Evolutionary conservation across 2,329 filamentous ascomycete species (phyloP), one percentile per base, ranked within the genome.

Genomic region (Coleophoma crateriformis): DNA sequence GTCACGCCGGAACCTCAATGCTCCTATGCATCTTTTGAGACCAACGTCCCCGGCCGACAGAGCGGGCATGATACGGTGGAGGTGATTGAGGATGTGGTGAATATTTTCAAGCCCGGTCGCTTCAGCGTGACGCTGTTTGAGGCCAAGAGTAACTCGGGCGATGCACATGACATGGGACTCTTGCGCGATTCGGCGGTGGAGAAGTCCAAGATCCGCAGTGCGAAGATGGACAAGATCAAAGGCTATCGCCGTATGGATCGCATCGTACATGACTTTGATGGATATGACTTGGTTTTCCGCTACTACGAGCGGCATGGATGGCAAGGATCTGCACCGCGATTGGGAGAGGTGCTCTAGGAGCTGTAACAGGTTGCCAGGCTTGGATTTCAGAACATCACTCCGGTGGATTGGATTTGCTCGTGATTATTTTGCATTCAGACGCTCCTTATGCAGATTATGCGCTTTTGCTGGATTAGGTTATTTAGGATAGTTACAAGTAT

Each of bases 111-210:
- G 67, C 94, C 94, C 0, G 92, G 92, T n/a, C 87, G 92, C 48
- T 99, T 99, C 77, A 96, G 88, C 62, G 89, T 99, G 50, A 99
- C 94, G 1, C 77, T 97, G 14, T 99, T 99, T 62, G 92, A 99
- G 71, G 88, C 90, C 48, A 96, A 95, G 75, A 71, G 74, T 17
- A 67, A 65, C 39, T 64, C 70, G 3, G 39, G 48, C 2, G 59
- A 62, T 27, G 54, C 54, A 35, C 46, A 50, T 27, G 58, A 59
- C 33, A 48, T 58, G 27, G 54, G 53, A 19, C 44, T 54, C 14
- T 71, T 75, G 42, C 71, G 70, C 22, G 58, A 61, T 33, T 51
- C 52, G 22, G 50, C 54, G 27, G 60, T 58, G 33, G 60, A 58
- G n/a, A 68, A 63, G 51, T 53, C 55, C 73, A 48, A 64, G 66